A percentile compares a stretch with the other conserved stretches of the same genome.
Conservation (phyloP, 1,284 basidiomycete species). For the Pascua sp. region DNA sequence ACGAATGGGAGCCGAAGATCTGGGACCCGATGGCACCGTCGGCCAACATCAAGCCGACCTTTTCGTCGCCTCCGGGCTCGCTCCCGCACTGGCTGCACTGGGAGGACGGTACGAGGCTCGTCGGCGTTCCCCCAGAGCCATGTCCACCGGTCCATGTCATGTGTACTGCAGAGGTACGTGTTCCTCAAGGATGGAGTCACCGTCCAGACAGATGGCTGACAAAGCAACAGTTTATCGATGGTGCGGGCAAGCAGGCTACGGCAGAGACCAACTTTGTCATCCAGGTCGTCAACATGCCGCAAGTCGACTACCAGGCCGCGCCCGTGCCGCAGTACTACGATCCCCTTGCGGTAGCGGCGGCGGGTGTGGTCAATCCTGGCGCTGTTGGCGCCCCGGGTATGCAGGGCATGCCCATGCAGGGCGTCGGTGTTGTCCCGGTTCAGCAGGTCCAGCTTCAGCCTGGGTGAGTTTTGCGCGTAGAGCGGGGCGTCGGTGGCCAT, state of each 20-base stretch:
- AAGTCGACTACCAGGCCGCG: not conserved
- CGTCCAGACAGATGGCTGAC: not conserved
- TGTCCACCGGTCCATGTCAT: slow-evolving; percentile 27
- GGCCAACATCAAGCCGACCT: slow-evolving; percentile 69
- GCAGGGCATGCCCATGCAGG: too few species aligned
- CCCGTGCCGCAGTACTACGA: too few species aligned
- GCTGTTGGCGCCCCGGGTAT: too few species aligned
- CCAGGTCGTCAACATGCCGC: slow-evolving; percentile 25
- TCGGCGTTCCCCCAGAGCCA: slow-evolving; percentile 31
- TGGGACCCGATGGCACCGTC: slow-evolving; percentile 94
- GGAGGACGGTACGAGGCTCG: slow-evolving; percentile 62
- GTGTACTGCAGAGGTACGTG: slow-evolving; percentile 28
- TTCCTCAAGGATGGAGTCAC: too few species aligned
- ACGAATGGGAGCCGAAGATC: slow-evolving; percentile 89
- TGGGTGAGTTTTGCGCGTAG: too few species aligned
- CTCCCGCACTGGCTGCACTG: slow-evolving; percentile 84
- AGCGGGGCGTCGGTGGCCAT: too few species aligned
- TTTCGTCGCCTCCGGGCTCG: slow-evolving; percentile 64
- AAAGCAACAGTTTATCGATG: slow-evolving; percentile 28
- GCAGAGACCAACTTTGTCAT: slow-evolving; percentile 33
- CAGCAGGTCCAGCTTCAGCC: too few species aligned
- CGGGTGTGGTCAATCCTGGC: too few species aligned
- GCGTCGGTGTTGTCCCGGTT: too few species aligned
- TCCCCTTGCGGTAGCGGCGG: too few species aligned
- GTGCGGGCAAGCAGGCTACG: slow-evolving; percentile 23